Evolutionary conservation across 495 filamentous ascomycete species (phyloP).

Genomic region (Penicillium canescens): DNA sequence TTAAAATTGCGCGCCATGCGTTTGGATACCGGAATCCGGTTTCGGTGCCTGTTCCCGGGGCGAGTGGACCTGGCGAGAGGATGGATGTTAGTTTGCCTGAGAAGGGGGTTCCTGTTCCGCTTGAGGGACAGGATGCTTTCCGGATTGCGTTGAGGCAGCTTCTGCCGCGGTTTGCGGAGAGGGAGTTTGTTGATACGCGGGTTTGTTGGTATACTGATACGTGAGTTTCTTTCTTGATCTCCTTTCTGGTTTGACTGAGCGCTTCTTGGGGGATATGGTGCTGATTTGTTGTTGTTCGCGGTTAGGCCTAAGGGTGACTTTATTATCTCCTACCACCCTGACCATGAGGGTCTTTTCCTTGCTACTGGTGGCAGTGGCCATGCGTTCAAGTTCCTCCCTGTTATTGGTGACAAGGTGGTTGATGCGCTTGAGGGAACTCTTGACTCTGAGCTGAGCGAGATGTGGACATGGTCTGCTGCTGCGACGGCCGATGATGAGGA

Average conservation of each 20-base stretch:
- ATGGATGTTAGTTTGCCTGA: slow-evolving; percentile 47
- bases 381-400: slow-evolving; percentile 85
- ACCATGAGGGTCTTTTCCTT: slow-evolving; percentile 66
- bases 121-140: slow-evolving; percentile 64
- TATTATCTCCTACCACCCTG: slow-evolving; percentile 75
- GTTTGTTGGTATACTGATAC: slow-evolving; percentile 93
- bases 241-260: neutral
- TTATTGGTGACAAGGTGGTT: slow-evolving; percentile 76
- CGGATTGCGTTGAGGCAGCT: slow-evolving; percentile 61
- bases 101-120: slow-evolving; percentile 39
- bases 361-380: slow-evolving; percentile 87
- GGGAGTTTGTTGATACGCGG: slow-evolving; percentile 68
- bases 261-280: neutral
- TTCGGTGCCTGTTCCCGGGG: slow-evolving; percentile 39
- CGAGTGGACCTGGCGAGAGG: slow-evolving; percentile 6
- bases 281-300: slow-evolving; percentile 4
- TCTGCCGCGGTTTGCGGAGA: slow-evolving; percentile 59
- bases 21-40: slow-evolving; percentile 79
- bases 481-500: slow-evolving; percentile 26
- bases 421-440: slow-evolving; percentile 61
- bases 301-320: slow-evolving; percentile 69
- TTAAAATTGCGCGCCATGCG: slow-evolving; percentile 82
- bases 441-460: slow-evolving; percentile 55
- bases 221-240: slow-evolving; percentile 24
- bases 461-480: slow-evolving; percentile 66